phyloP scores from a whole-genome alignment of 306 rosid species.

The Acacia melanoxylon region DNA sequence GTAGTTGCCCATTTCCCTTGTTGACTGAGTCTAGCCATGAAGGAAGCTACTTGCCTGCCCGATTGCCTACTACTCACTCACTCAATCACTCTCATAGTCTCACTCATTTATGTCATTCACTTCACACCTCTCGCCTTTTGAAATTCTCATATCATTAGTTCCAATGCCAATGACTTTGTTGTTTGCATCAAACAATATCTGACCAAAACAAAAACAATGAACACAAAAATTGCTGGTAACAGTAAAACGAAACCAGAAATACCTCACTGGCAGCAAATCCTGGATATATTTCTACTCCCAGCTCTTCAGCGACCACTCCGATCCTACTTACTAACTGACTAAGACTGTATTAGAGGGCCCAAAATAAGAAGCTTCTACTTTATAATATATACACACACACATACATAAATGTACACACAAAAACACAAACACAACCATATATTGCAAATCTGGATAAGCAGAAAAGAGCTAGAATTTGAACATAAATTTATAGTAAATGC shows the following conservation, averaged over 20 bases:
- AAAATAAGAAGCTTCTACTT: constrained; percentile 14
- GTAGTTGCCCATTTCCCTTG: too few relatives aligned
- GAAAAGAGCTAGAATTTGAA: constrained; percentile 6
- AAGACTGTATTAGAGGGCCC: constrained; percentile 56
- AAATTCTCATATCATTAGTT: constrained; percentile 93
- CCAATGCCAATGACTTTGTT: constrained; percentile 74
- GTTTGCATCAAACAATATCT: constrained; percentile 76
- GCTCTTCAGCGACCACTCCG: constrained; percentile 93
- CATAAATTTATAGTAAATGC: background rate
- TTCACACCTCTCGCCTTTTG: constrained; percentile 19
- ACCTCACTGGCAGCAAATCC: constrained; percentile 99
- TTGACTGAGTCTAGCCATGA: too few relatives aligned
- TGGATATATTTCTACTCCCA: constrained; percentile 95
- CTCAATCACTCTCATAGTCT: too few relatives aligned
- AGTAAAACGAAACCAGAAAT: constrained; percentile 30
- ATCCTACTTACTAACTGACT: constrained; percentile 93
- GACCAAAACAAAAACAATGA: constrained; percentile 34
- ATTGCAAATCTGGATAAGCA: background rate
- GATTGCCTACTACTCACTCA: too few relatives aligned
- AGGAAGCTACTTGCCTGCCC: too few relatives aligned
- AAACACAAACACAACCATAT: background rate
- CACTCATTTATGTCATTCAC: too few relatives aligned
- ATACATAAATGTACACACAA: background rate
- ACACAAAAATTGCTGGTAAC: constrained; percentile 24
- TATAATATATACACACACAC: background rate